Evolutionary conservation across 371 early-diverging fungal species (phyloP).

Genomic region (Apophysomyces ossiformis): DNA sequence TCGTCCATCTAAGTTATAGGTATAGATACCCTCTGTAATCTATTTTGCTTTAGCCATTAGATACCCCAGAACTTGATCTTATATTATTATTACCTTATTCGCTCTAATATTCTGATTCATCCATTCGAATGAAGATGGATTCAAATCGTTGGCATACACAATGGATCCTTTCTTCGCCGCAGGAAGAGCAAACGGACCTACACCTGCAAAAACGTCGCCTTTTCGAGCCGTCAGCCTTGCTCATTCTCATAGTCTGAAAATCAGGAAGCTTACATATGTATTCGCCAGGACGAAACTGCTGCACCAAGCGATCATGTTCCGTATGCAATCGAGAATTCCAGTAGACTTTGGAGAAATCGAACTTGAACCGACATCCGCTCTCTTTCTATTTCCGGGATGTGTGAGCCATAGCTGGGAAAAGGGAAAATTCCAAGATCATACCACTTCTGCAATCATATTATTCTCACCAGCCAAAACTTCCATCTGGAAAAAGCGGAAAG

Average conservation of each 20-base stretch:
- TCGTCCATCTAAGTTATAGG: constrained; percentile 93
- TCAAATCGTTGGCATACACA: constrained; percentile 98
- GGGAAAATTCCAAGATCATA: constrained; percentile 28
- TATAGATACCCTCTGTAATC: constrained; percentile 58
- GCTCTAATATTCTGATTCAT: constrained; percentile 78
- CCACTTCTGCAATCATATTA: constrained; percentile 87
- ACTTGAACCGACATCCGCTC: constrained; percentile 87
- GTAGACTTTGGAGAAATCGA: constrained; percentile 98
- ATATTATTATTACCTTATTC: constrained; percentile 88
- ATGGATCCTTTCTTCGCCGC: constrained; percentile 84
- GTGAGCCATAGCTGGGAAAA: background rate
- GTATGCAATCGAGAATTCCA: constrained; percentile 99
- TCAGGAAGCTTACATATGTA: constrained; percentile 66
- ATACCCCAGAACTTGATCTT: background rate
- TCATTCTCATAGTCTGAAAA: background rate
- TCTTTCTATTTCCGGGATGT: constrained; percentile 68
- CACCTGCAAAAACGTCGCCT: constrained; percentile 97
- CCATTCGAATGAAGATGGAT: constrained; percentile 88
- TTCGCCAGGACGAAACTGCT: constrained; percentile 73
- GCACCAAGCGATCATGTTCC: constrained; percentile 93
- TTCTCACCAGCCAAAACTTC: constrained; percentile 93
- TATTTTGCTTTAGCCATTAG: constrained; percentile 4
- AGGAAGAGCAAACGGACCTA: constrained; percentile 98
- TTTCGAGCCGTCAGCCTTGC: background rate
- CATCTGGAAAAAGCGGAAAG: constrained; percentile 96